Evolutionary conservation across 116 monocot genomes (phyloP).

Genomic region (Zostera marina): DNA sequence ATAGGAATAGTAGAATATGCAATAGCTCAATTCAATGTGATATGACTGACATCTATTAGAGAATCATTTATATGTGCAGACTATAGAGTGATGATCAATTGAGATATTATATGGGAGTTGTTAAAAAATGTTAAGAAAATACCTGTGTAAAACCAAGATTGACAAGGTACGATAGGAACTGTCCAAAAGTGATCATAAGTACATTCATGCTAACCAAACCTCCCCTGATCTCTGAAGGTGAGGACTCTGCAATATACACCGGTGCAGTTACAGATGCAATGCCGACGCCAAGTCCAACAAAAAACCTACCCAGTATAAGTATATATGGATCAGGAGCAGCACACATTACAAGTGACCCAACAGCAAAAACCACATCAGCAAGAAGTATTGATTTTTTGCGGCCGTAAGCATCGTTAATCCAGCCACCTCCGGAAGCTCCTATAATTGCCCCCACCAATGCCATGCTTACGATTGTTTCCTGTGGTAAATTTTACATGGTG

Average conservation of each 20-base stretch:
- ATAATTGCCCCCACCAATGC: slow-evolving; percentile 79
- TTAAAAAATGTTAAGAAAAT: slow-evolving; percentile 1
- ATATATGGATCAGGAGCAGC: slow-evolving; percentile 63
- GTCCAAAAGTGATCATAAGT: slow-evolving; percentile 91
- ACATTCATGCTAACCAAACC: slow-evolving; percentile 82
- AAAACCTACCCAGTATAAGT: slow-evolving; percentile 67
- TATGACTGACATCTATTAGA: not conserved
- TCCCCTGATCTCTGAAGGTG: slow-evolving; percentile 94
- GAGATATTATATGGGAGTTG: not conserved
- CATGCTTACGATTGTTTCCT: slow-evolving; percentile 99
- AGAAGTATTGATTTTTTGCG: slow-evolving; percentile 75
- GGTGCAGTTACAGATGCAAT: slow-evolving; percentile 91
- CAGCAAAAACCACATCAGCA: slow-evolving; percentile 57
- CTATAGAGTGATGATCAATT: not conserved
- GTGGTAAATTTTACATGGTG: not conserved
- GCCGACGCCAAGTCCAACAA: slow-evolving; percentile 82
- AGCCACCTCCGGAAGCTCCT: slow-evolving; percentile 74
- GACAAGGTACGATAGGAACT: slow-evolving; percentile 87
- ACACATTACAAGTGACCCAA: slow-evolving; percentile 79
- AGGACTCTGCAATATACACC: slow-evolving; percentile 86
- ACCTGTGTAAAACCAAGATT: slow-evolving; percentile 98
- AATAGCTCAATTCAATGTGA: too few relatives aligned
- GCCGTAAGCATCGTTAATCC: slow-evolving; percentile 86
- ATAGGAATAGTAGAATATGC: too few relatives aligned
- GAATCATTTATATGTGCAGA: not conserved